These are phyloP conservation scores for Flaveria floridana DNA, from an alignment of 140 eudicot species.

Conservation along the genomic window DNA sequence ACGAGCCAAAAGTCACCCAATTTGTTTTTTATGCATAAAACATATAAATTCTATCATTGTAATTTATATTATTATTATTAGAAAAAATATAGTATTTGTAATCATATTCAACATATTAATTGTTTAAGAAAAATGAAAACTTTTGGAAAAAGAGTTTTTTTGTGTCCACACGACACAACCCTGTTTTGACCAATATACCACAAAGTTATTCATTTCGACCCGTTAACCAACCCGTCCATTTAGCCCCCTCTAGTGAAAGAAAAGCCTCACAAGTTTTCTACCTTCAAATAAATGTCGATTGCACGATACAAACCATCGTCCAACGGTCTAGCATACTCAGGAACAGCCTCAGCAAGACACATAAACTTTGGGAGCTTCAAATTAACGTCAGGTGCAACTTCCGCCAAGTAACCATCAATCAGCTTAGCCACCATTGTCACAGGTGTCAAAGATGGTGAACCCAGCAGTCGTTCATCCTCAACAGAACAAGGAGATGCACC, in stretches of 20 bases:
- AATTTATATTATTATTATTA: not conserved
- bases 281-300: constrained; percentile 93
- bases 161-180: not conserved
- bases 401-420: constrained; percentile 89
- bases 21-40: not conserved
- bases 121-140: not conserved
- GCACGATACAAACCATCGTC: constrained; percentile 98
- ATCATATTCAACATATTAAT: not conserved
- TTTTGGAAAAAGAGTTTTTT: not conserved
- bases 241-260: not conserved
- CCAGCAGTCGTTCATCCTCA: constrained; percentile 69
- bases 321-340: constrained; percentile 93
- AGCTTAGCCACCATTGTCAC: constrained; percentile 91
- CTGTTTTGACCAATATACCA: constrained; percentile 9
- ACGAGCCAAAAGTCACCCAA: not conserved
- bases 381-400: constrained; percentile 91
- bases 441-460: constrained; percentile 89
- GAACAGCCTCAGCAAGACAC: constrained; percentile 82
- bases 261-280: constrained; percentile 24
- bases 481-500: constrained; percentile 76
- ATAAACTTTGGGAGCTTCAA: constrained; percentile 88
- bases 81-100: not conserved
- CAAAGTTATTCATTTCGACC: not conserved
- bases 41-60: not conserved
- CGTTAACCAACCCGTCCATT: not conserved